Conservation (phyloP, 805 yeast species). For the Starmera amethionina region DNA sequence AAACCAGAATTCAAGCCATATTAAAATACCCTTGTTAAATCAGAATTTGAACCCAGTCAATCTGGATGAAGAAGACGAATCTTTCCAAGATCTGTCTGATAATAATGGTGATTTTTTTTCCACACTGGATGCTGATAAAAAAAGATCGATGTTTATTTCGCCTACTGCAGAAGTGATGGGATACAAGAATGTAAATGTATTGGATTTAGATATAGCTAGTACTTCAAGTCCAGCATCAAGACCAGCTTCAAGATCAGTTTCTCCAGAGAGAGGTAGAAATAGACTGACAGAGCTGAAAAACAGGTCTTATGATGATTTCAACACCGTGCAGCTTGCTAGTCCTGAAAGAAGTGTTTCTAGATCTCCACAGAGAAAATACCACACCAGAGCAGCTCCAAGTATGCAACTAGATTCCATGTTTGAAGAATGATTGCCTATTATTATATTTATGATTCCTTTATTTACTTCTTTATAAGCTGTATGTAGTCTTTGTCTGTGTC, state of each 20-base stretch:
- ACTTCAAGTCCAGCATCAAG: constrained; percentile 4
- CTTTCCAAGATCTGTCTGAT: constrained; percentile 5
- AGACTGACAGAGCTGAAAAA: neutral
- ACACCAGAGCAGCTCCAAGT: constrained; percentile 29
- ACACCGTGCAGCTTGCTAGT: constrained; percentile 7
- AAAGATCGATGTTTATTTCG: constrained; percentile 50
- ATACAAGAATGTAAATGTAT: constrained; percentile 27
- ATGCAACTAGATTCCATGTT: constrained; percentile 42
- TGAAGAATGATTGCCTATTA: constrained; percentile 17
- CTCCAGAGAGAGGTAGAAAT: neutral
- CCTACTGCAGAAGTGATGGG: constrained; percentile 70
- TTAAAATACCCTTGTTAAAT: neutral
- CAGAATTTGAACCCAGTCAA: constrained; percentile 2
- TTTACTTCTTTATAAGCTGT: no score
- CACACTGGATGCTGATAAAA: constrained; percentile 17
- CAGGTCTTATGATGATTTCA: constrained; percentile 7
- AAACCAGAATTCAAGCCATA: neutral
- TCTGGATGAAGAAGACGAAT: neutral
- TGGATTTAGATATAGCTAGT: constrained; percentile 9
- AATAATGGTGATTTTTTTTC: constrained; percentile 12
- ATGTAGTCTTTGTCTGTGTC: no score
- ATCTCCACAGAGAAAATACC: constrained; percentile 9
- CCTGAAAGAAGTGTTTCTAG: constrained; percentile 8
- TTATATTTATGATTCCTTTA: no score
- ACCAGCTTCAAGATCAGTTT: constrained; percentile 3